Base-by-base conservation (phyloP, 2,329 filamentous ascomycete species). In the Trichothecium roseum region DNA sequence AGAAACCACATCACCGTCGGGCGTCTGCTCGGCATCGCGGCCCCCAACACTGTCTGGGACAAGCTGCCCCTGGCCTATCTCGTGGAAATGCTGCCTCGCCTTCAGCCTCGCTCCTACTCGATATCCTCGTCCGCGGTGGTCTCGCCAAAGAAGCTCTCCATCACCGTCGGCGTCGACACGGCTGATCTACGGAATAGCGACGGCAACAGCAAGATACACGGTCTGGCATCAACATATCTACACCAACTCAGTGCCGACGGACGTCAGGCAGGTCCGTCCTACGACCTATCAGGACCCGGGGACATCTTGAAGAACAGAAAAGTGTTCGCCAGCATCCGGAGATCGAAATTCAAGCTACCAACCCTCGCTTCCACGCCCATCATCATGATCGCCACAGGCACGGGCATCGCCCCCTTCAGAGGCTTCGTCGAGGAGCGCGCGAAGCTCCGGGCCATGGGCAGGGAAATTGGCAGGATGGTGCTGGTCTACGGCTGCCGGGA, bases 401-500 rank as follows among this genome's bases (percentile, higher is more conserved):
- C 66, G 0, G 68, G 68, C 4, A 49, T 71, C 13, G 67, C 67
- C 1, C 66, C 65, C 0, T 54, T 54, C 35, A 43, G 52, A 3
- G 51, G 44, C 2, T 55, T 55, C 15, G 40, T 51, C 7, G 41
- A 44, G 1, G 51, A 53, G 30, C 42, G 50, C 2, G 45, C 38
- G 18, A 40, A 43, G 8, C 39, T 45, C 10, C 39, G 38, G n/a
- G 39, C 43, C 3, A 37, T 47, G 10, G 46, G 45, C 9, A 42
- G 46, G 34, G 36, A 37, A 2, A 38, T 51, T 5, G 48, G 49
- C 1, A 40, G 35, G 1, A 52, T 49, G 38, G 20, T 55, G 4
- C 31, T 82, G 1, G 79, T 79, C 54, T 64, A 73, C 38, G 78
- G 77, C n/a, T 80, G 74, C 48, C 68, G 70, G 15, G 48, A 56